Base-by-base conservation (phyloP, 495 filamentous ascomycete genomes). In the Podospora anserina region DNA sequence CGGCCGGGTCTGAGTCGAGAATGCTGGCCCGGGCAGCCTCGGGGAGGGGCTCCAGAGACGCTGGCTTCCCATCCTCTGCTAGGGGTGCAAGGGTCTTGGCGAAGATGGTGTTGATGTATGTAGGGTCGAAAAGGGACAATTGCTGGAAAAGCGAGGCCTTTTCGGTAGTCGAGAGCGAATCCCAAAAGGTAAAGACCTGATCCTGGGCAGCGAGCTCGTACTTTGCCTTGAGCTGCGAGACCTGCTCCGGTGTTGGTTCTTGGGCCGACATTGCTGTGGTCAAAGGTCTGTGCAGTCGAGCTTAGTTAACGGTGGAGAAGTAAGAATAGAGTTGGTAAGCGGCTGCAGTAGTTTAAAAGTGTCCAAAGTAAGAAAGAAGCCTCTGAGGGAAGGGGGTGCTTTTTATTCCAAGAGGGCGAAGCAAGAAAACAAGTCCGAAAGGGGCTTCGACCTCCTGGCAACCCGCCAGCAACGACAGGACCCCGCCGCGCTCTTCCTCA, bases 171-270 rank as follows among this genome's bases (percentile, higher is more conserved):
- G 81, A 82, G 62, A 99, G 88, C 66, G 89, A 84, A 70, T 98
- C 92, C 81, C 88, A 94, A 80, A 97, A 98, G 20, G 90, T 84
- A 76, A 98, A 92, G 55, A 99, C 92, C 57, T 99, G 95, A 53
- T 88, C 91, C 81, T 99, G 95, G 20, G 84, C 86, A 63, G 92
- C 92, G 57, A 88, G 82, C 58, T 85, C 84, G 80, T 96, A 99
- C 74, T 91, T 91, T 66, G 89, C 80, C 78, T 86, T 86, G 26
- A 99, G 87, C 71, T 88, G 80, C 61, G 92, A 83, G 70, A 96
- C 80, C 75, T 96, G 87, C 70, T 90, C 86, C 39, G 86, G 76
- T 6, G 89, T 87, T 64, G 94, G 94, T 74, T 91, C 87, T 71
- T 86, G 82, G 44, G 78, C 76, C 68, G 56, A 23, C 66, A 67